Base-by-base conservation (phyloP, 2,329 filamentous ascomycete genomes). In the Aspergillus sp. region DNA sequence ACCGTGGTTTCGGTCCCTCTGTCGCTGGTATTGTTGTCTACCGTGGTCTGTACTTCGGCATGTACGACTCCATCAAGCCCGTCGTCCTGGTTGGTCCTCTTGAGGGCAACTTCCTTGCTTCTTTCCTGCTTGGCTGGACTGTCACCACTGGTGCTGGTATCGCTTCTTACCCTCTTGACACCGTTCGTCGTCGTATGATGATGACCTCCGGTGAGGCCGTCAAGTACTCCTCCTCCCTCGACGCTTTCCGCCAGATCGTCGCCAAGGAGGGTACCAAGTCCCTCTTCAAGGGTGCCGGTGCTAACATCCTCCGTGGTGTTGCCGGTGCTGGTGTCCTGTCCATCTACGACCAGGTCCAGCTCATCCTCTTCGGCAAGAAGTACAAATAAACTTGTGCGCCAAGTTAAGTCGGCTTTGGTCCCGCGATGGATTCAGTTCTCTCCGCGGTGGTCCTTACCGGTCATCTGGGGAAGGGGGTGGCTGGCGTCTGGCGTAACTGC, bases 301-400 rank as follows among this genome's bases (percentile, higher is more conserved):
- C 94, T 87, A 99, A 99, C 91, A 99, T 99, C 76, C 94, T 99
- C 83, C 94, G 94, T 96, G 95, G 94, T 97, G 94, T 99, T 76
- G 94, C 94, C 76, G 95, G 94, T 91, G 94, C 94, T 84, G 94
- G 94, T 99, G 94, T 99, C 77, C 86, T 99, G 78, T 99, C 94
- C 80, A 97, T 99, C 91, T 99, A 99, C 84, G 94, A 99, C 80
- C 93, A 97, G 87, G 90, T 90, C 79, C 94, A 99, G 89, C 87
- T 99, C 78, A 81, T 99, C 79, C 81, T 99, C 81, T 99, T 99
- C 90, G 94, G 94, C 80, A 97, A 99, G 92, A 90, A 91, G 85
- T 99, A 92, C 54, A 64, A 68, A 61, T 52, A 50, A 42, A 42
- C 40, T 42, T 19, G 40, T 42, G 40, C 40, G 14, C 7, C 40